Evolutionary conservation across 305 asterid genomes (phyloP).

Genomic region (Caryopteris hybrid): DNA sequence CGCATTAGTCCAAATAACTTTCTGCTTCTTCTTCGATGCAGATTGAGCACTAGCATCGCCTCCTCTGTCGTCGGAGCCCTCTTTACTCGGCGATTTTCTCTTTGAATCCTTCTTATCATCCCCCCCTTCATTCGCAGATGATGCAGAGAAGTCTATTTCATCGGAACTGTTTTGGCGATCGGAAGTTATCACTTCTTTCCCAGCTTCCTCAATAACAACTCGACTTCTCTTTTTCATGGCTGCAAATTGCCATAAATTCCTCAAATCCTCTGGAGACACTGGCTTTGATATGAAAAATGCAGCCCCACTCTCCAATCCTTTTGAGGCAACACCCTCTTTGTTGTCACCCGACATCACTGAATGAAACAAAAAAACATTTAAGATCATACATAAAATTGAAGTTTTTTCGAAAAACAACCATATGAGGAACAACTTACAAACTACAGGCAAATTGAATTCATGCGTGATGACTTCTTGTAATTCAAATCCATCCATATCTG

Average conservation of each 20-base stretch:
- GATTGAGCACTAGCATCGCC: conserved; percentile 1
- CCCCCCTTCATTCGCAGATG: too few relatives aligned
- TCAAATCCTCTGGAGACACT: conserved; percentile 31
- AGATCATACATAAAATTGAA: too few relatives aligned
- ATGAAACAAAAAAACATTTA: not conserved
- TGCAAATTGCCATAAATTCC: conserved; percentile 51
- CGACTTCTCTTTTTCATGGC: conserved; percentile 18
- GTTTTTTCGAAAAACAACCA: too few relatives aligned
- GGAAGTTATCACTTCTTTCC: not conserved
- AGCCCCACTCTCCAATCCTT: conserved; percentile 44
- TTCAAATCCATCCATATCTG: conserved; percentile 48
- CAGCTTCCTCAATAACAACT: conserved; percentile 18
- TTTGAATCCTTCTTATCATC: conserved; percentile 16
- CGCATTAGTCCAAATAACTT: conserved; percentile 48
- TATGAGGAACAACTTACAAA: conserved; percentile 44
- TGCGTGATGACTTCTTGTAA: conserved; percentile 36
- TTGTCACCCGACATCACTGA: conserved; percentile 56
- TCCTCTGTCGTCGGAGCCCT: too few relatives aligned
- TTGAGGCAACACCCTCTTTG: conserved; percentile 19
- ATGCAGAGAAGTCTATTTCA: not conserved
- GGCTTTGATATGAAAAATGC: conserved; percentile 50
- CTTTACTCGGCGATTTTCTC: conserved; percentile 15
- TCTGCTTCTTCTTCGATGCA: conserved; percentile 27
- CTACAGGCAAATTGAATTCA: conserved; percentile 51
- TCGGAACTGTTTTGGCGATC: not conserved